These are phyloP conservation scores for Colletotrichum godetiae DNA, from an alignment of 2,329 filamentous ascomycete genomes.

Conservation along the genomic window DNA sequence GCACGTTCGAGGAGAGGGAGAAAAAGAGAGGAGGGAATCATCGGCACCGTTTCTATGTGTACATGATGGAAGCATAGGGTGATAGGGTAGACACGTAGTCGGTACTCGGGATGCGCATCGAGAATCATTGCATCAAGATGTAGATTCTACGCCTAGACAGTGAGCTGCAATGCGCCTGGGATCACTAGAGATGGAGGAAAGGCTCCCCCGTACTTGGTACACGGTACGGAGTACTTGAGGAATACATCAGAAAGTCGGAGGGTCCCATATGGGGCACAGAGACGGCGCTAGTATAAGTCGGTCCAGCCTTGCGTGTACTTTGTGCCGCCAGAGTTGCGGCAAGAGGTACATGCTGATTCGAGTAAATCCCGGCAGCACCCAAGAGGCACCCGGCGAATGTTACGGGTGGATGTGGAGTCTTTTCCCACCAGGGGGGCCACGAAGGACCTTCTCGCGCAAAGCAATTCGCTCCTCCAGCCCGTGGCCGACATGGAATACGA, in stretches of 20 bases:
- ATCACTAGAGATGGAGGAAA: neutral
- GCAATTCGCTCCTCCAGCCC: constrained; percentile 19
- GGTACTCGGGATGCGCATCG: neutral
- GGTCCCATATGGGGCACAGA: neutral
- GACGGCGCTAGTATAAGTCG: constrained; percentile 13
- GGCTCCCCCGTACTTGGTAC: neutral
- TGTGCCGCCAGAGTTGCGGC: neutral
- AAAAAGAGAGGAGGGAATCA: neutral
- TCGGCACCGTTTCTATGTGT: neutral
- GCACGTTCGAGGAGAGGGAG: neutral
- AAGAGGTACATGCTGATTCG: constrained; percentile 24
- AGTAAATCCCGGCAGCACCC: neutral
- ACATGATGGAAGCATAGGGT: neutral
- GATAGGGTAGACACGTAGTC: neutral
- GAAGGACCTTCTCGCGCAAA: constrained; percentile 15
- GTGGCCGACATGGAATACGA: constrained; percentile 27
- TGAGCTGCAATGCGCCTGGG: neutral
- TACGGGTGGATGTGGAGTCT: neutral
- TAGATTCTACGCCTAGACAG: constrained; percentile 1
- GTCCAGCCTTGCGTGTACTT: constrained; percentile 25
- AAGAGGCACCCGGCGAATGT: constrained; percentile 9
- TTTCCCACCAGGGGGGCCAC: neutral
- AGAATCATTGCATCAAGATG: neutral
- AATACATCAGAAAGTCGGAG: neutral
- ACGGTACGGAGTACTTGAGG: neutral